Evolutionary conservation across 352 stramenopile species (phyloP).

Genomic region (Globisporangium cystogenes): DNA sequence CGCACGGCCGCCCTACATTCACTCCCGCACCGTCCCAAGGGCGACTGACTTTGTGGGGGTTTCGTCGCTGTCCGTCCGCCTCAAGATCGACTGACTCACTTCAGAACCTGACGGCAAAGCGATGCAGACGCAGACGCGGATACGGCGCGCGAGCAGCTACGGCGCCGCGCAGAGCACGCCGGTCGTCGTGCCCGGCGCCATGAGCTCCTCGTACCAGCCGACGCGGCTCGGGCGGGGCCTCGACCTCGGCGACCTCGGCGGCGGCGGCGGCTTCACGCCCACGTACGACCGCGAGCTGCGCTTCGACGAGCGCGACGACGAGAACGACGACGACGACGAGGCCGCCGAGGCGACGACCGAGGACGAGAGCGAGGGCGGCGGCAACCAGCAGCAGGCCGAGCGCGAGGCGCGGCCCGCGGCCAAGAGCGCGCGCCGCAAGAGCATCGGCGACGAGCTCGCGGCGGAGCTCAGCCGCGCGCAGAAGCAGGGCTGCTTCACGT

Average conservation of each 20-base stretch:
- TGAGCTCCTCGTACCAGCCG: conserved; percentile 14
- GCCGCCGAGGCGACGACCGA: conserved; percentile 11
- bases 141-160: conserved; percentile 14
- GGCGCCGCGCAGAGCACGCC: conserved; percentile 1
- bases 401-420: neutral
- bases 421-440: conserved; percentile 12
- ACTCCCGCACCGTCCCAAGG: too few species aligned
- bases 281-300: conserved; percentile 6
- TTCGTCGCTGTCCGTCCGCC: neutral
- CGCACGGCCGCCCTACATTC: too few species aligned
- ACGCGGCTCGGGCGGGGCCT: neutral
- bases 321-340: conserved; percentile 6
- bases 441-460: conserved; percentile 7
- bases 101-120: neutral
- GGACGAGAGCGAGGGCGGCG: conserved; percentile 10
- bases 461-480: conserved; percentile 46
- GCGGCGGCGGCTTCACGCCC: conserved; percentile 6
- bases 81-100: neutral
- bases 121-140: conserved; percentile 4
- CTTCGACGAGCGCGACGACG: conserved; percentile 19
- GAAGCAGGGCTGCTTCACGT: conserved; percentile 77
- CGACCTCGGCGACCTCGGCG: neutral
- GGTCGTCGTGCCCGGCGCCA: neutral
- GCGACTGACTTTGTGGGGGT: too few species aligned
- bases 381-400: neutral